A percentile compares a stretch with the other conserved stretches of the same genome.
These are phyloP conservation scores for Euphrasia confusa DNA, from an alignment of 257 asterid genomes.

Conservation along the genomic window DNA sequence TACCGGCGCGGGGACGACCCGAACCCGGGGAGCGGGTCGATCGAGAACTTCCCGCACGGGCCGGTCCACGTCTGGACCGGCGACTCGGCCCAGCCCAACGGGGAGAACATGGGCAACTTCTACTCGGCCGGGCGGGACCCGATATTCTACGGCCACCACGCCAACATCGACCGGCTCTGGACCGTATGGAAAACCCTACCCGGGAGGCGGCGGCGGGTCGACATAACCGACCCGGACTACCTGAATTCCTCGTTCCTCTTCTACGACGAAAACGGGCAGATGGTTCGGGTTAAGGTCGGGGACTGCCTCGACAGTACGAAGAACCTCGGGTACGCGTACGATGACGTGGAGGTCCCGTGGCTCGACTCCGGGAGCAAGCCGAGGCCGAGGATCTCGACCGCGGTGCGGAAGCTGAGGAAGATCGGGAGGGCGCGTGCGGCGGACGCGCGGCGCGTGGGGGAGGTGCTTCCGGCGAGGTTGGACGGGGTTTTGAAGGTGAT, in stretches of 20 bases:
- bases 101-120: constrained; percentile 76
- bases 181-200: constrained; percentile 62
- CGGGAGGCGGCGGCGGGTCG: constrained; percentile 55
- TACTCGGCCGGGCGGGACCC: constrained; percentile 86
- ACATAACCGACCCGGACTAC: constrained; percentile 54
- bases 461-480: constrained; percentile 48
- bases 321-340: constrained; percentile 58
- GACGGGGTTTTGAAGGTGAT: constrained; percentile 39
- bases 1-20: constrained; percentile 65
- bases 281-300: constrained; percentile 67
- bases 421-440: constrained; percentile 49
- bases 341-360: constrained; percentile 60
- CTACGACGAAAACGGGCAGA: constrained; percentile 67
- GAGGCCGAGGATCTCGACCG: constrained; percentile 41
- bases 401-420: constrained; percentile 36
- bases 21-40: constrained; percentile 54
- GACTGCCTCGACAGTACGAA: constrained; percentile 51
- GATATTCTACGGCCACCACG: constrained; percentile 68
- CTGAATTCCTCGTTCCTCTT: constrained; percentile 54
- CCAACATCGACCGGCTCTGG: constrained; percentile 76
- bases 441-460: constrained; percentile 22
- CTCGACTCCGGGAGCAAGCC: constrained; percentile 36
- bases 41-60: constrained; percentile 70
- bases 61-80: constrained; percentile 77
- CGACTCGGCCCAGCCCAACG: constrained; percentile 53